Evolutionary conservation across 768 basidiomycete species (phyloP).

Genomic region (Tricholoma furcatifolium): DNA sequence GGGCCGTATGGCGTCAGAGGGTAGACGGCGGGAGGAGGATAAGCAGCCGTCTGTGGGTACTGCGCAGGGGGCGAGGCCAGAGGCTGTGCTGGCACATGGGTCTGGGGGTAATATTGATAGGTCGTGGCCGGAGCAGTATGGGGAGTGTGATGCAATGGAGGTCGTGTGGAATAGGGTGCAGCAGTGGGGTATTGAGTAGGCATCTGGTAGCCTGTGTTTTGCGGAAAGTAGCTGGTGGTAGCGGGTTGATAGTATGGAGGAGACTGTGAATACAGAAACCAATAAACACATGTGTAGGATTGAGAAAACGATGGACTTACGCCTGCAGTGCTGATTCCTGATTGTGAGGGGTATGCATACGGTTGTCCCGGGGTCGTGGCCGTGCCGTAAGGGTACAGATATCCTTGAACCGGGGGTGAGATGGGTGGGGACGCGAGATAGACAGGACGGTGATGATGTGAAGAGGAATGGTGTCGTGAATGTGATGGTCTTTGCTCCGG

Average conservation of each 20-base stretch:
- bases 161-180: background rate
- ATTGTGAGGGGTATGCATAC: background rate
- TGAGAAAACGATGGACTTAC: constrained; percentile 3
- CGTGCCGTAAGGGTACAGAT: constrained; percentile 4
- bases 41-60: constrained; percentile 6
- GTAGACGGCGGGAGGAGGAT: constrained; percentile 10
- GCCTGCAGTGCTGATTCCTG: background rate
- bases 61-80: constrained; percentile 1
- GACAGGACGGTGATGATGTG: constrained; percentile 3
- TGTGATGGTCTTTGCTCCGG: background rate
- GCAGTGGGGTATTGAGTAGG: background rate
- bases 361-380: background rate
- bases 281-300: background rate
- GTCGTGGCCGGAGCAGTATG: background rate
- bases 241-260: constrained; percentile 1
- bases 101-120: background rate
- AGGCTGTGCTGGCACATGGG: background rate
- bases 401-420: constrained; percentile 3
- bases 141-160: background rate
- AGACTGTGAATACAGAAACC: background rate
- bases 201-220: background rate
- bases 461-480: constrained; percentile 4
- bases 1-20: constrained; percentile 4
- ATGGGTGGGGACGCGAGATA: constrained; percentile 1
- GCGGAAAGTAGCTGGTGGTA: background rate